Percentiles rank a stretch among this genome's conserved stretches.
phyloP scores from a whole-genome alignment of 1,139 yeast species.

The Candida buenavistaensis region DNA sequence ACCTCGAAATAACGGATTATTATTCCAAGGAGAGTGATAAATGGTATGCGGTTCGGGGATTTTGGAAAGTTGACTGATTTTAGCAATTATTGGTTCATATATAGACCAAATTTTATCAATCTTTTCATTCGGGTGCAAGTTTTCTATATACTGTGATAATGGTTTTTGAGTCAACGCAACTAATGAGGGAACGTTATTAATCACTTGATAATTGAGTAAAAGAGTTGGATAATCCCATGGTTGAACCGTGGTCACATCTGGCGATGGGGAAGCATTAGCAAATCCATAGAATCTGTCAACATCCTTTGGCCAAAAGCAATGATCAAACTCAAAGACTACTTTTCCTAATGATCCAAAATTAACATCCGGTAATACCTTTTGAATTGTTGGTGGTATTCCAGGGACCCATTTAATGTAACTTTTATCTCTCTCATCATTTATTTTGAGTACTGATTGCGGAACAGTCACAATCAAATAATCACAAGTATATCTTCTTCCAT shows the following conservation, averaged over 20 bases:
- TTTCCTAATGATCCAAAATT: slow-evolving; percentile 37
- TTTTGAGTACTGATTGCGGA: slow-evolving; percentile 66
- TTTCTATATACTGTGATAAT: slow-evolving; percentile 24
- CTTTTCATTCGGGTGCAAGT: slow-evolving; percentile 14
- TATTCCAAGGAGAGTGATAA: slow-evolving; percentile 26
- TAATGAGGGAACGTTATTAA: slow-evolving; percentile 21
- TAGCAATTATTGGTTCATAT: slow-evolving; percentile 23
- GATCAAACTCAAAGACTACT: slow-evolving; percentile 41
- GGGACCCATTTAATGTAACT: slow-evolving; percentile 62
- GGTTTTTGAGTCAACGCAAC: slow-evolving; percentile 29
- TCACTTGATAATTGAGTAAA: slow-evolving; percentile 24
- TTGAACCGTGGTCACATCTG: slow-evolving; percentile 16
- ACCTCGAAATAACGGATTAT: slow-evolving; percentile 25
- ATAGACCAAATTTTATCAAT: slow-evolving; percentile 22
- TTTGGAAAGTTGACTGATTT: slow-evolving; percentile 12
- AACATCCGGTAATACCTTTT: slow-evolving; percentile 41
- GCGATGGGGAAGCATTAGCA: slow-evolving; percentile 13
- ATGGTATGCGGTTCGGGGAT: slow-evolving; percentile 19
- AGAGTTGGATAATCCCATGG: slow-evolving; percentile 51
- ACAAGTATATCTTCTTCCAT: slow-evolving; percentile 23
- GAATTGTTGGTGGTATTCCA: slow-evolving; percentile 47
- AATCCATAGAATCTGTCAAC: slow-evolving; percentile 27
- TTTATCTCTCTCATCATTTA: slow-evolving; percentile 30
- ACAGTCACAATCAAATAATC: slow-evolving; percentile 57
- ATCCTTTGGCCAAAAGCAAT: slow-evolving; percentile 40